Conservation (phyloP, 192 early-diverging fungal species). For the Pilaira anomala region DNA sequence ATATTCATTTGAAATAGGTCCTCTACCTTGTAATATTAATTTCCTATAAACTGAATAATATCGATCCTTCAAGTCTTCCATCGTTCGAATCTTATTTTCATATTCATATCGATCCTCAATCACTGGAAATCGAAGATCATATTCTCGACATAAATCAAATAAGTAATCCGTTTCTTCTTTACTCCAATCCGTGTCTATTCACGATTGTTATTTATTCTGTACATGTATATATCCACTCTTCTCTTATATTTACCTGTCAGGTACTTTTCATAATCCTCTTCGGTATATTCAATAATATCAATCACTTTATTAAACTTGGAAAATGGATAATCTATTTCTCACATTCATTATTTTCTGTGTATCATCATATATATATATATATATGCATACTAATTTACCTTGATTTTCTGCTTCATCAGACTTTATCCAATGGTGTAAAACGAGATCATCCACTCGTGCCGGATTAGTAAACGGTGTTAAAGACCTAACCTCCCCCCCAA, state of each 20-base stretch:
- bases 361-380: neutral
- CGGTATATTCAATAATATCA: constrained; percentile 66
- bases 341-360: neutral
- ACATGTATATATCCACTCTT: neutral
- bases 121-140: constrained; percentile 82
- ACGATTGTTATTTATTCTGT: neutral
- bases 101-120: constrained; percentile 82
- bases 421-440: constrained; percentile 77
- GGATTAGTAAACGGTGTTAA: constrained; percentile 72
- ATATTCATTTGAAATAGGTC: constrained; percentile 15
- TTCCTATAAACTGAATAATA: constrained; percentile 71
- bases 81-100: constrained; percentile 36
- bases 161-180: constrained; percentile 85
- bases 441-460: constrained; percentile 69
- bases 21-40: constrained; percentile 56
- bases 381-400: constrained; percentile 18
- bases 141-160: constrained; percentile 65
- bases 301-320: constrained; percentile 74
- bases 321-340: constrained; percentile 70
- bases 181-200: constrained; percentile 70
- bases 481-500: too few relatives aligned
- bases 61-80: constrained; percentile 82
- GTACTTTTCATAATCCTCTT: constrained; percentile 82
- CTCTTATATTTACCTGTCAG: constrained; percentile 44
- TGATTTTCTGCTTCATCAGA: constrained; percentile 53